A percentile compares a stretch with the other conserved stretches of the same genome.
Conservation (phyloP, 768 basidiomycete genomes). For the Candolleomyces aberdarensis region DNA sequence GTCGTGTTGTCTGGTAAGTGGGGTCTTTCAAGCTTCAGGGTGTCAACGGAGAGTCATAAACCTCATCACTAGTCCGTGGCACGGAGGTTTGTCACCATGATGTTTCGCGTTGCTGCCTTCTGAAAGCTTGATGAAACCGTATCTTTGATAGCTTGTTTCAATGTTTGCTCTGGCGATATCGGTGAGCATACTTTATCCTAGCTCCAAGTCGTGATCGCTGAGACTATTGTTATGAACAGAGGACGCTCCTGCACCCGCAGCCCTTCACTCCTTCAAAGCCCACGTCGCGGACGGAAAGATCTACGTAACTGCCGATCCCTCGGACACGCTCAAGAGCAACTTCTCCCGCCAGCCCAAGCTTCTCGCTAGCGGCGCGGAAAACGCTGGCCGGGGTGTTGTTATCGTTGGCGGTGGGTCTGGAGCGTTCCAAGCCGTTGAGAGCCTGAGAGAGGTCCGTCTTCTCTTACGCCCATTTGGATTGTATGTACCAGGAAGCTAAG, state of each 20-base stretch:
- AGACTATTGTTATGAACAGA: conserved; percentile 42
- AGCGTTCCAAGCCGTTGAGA: conserved; percentile 73
- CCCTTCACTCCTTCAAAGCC: conserved; percentile 76
- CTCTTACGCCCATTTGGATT: background rate
- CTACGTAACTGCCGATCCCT: conserved; percentile 66
- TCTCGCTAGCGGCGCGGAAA: conserved; percentile 41
- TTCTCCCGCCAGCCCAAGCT: conserved; percentile 60
- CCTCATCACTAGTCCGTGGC: conserved; percentile 63
- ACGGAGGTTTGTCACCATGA: conserved; percentile 58
- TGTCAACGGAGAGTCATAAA: background rate
- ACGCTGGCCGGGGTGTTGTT: conserved; percentile 64
- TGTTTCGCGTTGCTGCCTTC: no score
- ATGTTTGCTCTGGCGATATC: conserved; percentile 79
- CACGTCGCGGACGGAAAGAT: conserved; percentile 70
- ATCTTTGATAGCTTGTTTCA: conserved; percentile 70
- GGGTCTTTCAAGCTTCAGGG: background rate
- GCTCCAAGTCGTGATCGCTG: background rate
- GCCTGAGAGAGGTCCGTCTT: conserved; percentile 66
- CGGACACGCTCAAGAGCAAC: conserved; percentile 63
- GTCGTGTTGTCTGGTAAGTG: conserved; percentile 72
- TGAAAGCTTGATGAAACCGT: background rate
- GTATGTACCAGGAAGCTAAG: background rate
- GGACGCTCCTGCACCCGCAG: conserved; percentile 83
- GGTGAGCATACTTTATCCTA: conserved; percentile 35
- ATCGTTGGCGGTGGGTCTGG: conserved; percentile 87